Conservation (phyloP, 768 basidiomycete genomes). For the Boletus coccyginus region DNA sequence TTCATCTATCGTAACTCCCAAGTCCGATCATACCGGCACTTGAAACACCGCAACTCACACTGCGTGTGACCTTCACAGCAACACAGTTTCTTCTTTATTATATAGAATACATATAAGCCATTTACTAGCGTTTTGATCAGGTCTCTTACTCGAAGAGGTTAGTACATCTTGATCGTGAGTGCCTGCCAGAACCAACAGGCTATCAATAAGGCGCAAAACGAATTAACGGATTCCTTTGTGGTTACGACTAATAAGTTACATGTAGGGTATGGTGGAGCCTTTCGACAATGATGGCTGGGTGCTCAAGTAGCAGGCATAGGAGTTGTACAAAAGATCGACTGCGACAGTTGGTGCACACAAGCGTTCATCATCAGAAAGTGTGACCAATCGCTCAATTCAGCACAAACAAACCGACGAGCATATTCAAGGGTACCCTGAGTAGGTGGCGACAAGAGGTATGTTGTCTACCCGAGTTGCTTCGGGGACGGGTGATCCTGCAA, state of each 20-base stretch:
- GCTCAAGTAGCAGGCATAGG: not conserved
- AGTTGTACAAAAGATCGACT: constrained; percentile 9
- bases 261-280: constrained; percentile 11
- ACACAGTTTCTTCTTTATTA: too few relatives aligned
- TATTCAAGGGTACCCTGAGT: constrained; percentile 14
- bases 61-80: too few relatives aligned
- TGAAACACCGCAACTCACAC: too few relatives aligned
- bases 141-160: too few relatives aligned
- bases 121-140: not conserved
- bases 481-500: constrained; percentile 38
- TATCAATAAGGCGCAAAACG: not conserved
- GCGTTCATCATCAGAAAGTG: not conserved
- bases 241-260: constrained; percentile 8
- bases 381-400: not conserved
- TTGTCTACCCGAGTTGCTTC: constrained; percentile 36
- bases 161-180: too few relatives aligned
- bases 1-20: too few relatives aligned
- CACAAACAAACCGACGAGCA: not conserved
- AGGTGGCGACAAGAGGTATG: constrained; percentile 38
- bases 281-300: not conserved
- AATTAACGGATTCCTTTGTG: not conserved
- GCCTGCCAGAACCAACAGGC: too few relatives aligned
- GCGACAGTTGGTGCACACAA: constrained; percentile 1
- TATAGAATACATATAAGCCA: not conserved
- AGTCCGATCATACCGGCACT: too few relatives aligned